Evolutionary conservation across 495 filamentous ascomycete genomes (phyloP).

Genomic region (Aspergillus kassunensis): DNA sequence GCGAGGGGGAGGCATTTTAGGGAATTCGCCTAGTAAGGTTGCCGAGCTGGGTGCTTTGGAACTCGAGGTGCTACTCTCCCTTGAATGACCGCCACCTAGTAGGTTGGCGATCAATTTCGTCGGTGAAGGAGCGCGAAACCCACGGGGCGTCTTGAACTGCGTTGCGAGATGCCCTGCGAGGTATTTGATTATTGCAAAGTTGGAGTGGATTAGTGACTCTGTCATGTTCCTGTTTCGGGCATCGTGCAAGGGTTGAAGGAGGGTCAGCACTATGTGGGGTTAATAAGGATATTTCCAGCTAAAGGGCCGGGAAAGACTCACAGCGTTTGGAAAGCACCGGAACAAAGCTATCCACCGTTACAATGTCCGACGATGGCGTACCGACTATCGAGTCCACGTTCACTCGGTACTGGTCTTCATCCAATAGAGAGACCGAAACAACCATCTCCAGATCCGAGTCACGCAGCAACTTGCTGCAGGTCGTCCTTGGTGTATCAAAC

Average conservation of each 20-base stretch:
- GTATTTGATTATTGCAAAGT: conserved; percentile 68
- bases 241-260: conserved; percentile 65
- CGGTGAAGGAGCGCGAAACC: conserved; percentile 73
- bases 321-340: conserved; percentile 64
- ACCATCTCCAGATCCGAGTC: conserved; percentile 36
- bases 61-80: conserved; percentile 27
- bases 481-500: conserved; percentile 33
- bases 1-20: conserved; percentile 37
- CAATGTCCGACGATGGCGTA: conserved; percentile 59
- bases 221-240: conserved; percentile 65
- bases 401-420: conserved; percentile 50
- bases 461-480: conserved; percentile 27
- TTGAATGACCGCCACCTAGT: conserved; percentile 52
- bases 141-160: conserved; percentile 48
- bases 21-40: conserved; percentile 35
- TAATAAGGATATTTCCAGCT: neutral
- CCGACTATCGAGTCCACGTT: conserved; percentile 61
- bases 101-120: conserved; percentile 88
- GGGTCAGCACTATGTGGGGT: conserved; percentile 50
- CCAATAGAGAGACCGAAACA: conserved; percentile 30
- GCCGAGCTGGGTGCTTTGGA: conserved; percentile 37
- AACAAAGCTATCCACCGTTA: conserved; percentile 63
- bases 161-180: conserved; percentile 60
- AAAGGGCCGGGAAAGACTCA: conserved; percentile 34
- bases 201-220: conserved; percentile 42